A percentile compares a stretch with the other conserved stretches of the same genome.
These are phyloP conservation scores for Selenicereus undatus DNA, from an alignment of 148 eudicot genomes.

Conservation along the genomic window DNA sequence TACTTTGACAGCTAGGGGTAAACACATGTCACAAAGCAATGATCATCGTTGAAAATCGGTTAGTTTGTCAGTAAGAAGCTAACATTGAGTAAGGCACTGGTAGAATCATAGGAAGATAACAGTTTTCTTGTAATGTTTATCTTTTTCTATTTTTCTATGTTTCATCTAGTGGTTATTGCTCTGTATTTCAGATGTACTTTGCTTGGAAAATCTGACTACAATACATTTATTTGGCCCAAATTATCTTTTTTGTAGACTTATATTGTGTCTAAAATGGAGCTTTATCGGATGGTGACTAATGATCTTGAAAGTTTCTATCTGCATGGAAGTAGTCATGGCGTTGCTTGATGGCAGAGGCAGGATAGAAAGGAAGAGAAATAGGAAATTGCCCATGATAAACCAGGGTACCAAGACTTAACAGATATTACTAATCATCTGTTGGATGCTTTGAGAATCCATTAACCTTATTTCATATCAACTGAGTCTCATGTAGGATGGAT, in stretches of 20 bases:
- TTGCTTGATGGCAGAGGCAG: background rate
- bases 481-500: no score
- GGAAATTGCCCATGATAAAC: background rate
- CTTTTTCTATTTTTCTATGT: background rate
- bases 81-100: background rate
- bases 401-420: background rate
- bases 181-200: background rate
- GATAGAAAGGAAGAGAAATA: background rate
- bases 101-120: background rate
- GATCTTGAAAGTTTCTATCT: background rate
- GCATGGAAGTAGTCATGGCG: background rate
- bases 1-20: background rate
- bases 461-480: no score
- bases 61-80: background rate
- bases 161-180: background rate
- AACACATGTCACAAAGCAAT: background rate
- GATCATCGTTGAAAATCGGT: background rate
- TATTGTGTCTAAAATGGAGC: background rate
- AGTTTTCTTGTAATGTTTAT: background rate
- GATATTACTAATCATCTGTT: background rate
- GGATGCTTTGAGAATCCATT: background rate
- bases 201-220: background rate
- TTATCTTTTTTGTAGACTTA: background rate
- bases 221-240: background rate
- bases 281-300: background rate